Conservation (phyloP, 257 asterid genomes). For the Oldenlandia corymbosa region DNA sequence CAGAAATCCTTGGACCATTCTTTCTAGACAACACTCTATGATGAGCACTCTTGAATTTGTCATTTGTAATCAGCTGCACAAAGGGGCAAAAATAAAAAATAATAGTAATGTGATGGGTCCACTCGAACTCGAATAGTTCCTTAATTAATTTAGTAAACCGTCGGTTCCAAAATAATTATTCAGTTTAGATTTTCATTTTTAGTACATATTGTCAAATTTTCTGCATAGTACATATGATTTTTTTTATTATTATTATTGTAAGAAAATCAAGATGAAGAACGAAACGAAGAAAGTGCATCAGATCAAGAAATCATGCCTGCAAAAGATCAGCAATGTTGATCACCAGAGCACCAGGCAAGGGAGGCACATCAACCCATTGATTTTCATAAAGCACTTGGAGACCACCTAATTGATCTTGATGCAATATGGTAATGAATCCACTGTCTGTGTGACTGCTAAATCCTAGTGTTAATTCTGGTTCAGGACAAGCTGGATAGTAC, state of each 20-base stretch:
- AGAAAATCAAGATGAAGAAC: no score
- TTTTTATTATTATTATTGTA: no score
- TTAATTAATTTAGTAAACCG: no score
- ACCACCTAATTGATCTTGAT: slow-evolving; percentile 61
- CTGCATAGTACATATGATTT: no score
- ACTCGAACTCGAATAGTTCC: no score
- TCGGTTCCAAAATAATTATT: no score
- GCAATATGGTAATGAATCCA: slow-evolving; percentile 46
- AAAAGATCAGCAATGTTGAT: slow-evolving; percentile 74
- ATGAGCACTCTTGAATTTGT: slow-evolving; percentile 47
- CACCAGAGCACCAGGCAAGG: slow-evolving; percentile 46
- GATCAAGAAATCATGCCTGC: slow-evolving; percentile 68
- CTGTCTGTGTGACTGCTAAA: slow-evolving; percentile 62
- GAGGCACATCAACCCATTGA: slow-evolving; percentile 42
- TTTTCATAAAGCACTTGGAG: slow-evolving; percentile 54
- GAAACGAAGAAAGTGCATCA: no score
- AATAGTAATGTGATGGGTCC: no score
- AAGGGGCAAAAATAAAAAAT: no score
- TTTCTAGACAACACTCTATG: slow-evolving; percentile 55
- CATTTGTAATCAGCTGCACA: no score
- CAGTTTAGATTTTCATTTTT: no score
- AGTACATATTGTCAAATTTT: no score
- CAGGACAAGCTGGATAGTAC: slow-evolving; percentile 74
- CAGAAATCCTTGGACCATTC: slow-evolving; percentile 48
- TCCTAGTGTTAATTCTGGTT: slow-evolving; percentile 71